phyloP scores from a whole-genome alignment of 192 early-diverging fungal species.

The Gryganskiella cystojenkinii region DNA sequence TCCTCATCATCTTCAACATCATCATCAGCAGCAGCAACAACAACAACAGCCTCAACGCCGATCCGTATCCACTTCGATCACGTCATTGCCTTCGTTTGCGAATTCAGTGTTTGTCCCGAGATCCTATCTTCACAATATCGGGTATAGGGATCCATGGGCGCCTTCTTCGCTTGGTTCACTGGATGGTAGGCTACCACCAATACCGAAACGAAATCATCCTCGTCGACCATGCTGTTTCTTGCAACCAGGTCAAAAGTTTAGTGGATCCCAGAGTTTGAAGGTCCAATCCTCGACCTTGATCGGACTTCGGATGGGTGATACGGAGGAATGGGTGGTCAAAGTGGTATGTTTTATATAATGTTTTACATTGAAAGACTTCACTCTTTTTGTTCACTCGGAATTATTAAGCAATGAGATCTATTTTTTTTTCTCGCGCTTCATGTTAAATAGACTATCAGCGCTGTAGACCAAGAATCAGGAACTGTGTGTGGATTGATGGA shows the following conservation, averaged over 20 bases:
- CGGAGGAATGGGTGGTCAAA: slow-evolving; percentile 59
- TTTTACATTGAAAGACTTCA: neutral
- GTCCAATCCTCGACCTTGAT: neutral
- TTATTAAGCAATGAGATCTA: neutral
- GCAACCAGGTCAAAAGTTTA: slow-evolving; percentile 51
- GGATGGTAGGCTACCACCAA: too few relatives aligned
- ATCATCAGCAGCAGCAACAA: slow-evolving; percentile 1
- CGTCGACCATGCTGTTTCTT: slow-evolving; percentile 52
- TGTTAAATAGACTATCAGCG: slow-evolving; percentile 43
- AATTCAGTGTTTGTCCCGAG: slow-evolving; percentile 14
- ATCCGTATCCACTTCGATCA: slow-evolving; percentile 7
- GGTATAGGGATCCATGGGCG: neutral
- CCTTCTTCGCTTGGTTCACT: neutral
- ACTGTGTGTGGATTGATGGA: slow-evolving; percentile 65
- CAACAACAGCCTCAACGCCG: neutral
- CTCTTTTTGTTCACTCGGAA: neutral
- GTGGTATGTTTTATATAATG: slow-evolving; percentile 35
- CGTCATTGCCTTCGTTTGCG: slow-evolving; percentile 36
- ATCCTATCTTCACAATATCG: neutral
- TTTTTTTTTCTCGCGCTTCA: neutral
- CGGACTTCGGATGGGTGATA: slow-evolving; percentile 19
- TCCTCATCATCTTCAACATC: neutral
- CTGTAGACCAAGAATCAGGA: slow-evolving; percentile 51
- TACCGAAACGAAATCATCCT: slow-evolving; percentile 13
- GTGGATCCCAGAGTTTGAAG: slow-evolving; percentile 53